phyloP scores from a whole-genome alignment of 306 rosid species.

The Gynostemma pentaphyllum region DNA sequence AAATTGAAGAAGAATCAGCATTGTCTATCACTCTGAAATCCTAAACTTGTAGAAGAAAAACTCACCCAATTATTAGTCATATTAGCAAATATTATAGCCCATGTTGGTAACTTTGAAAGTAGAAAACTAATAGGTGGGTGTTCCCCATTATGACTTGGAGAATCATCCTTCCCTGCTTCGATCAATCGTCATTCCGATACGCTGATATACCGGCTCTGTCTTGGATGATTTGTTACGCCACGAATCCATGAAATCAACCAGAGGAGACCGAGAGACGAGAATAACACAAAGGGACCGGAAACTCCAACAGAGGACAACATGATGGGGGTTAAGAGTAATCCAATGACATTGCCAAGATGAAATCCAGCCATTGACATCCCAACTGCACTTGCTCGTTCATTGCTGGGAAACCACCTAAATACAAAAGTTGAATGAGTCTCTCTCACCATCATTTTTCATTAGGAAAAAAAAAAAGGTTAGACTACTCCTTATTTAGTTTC shows the following conservation, averaged over 20 bases:
- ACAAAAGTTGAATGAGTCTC: neutral
- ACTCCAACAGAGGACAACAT: slow-evolving; percentile 67
- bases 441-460: too few species aligned
- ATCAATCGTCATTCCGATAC: slow-evolving; percentile 52
- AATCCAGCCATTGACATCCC: slow-evolving; percentile 96
- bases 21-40: neutral
- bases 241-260: slow-evolving; percentile 54
- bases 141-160: slow-evolving; percentile 16
- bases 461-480: too few species aligned
- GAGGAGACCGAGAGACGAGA: slow-evolving; percentile 63
- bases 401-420: slow-evolving; percentile 82
- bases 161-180: slow-evolving; percentile 54
- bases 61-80: slow-evolving; percentile 88
- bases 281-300: slow-evolving; percentile 71
- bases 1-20: neutral
- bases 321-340: slow-evolving; percentile 70
- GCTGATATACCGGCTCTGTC: slow-evolving; percentile 40
- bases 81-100: slow-evolving; percentile 87
- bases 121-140: slow-evolving; percentile 54
- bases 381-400: slow-evolving; percentile 86
- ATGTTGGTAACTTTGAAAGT: slow-evolving; percentile 68
- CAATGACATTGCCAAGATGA: slow-evolving; percentile 83
- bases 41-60: slow-evolving; percentile 11
- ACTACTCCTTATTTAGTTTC: too few species aligned
- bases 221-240: slow-evolving; percentile 60